These are phyloP conservation scores for Betula pendula DNA, from an alignment of 306 rosid species.

Conservation along the genomic window DNA sequence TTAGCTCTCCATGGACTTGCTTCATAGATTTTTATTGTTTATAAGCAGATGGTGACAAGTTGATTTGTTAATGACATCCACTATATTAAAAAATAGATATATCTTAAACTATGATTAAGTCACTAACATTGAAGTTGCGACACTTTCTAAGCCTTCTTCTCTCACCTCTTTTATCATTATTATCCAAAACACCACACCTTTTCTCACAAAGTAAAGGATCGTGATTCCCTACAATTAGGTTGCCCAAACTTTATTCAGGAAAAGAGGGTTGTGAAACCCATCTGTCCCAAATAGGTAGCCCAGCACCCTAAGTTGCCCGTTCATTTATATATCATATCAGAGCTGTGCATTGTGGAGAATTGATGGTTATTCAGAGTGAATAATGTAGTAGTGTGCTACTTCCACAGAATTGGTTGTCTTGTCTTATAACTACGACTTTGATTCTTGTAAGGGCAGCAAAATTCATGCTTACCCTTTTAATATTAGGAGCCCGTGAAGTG, in stretches of 20 bases:
- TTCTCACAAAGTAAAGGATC: constrained; percentile 7
- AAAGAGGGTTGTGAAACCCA: no score
- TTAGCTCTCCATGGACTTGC: constrained; percentile 36
- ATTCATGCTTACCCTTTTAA: background rate
- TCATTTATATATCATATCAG: no score
- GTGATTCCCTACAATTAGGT: background rate
- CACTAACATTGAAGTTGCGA: constrained; percentile 35
- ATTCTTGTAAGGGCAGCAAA: background rate
- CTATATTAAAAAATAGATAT: constrained; percentile 1
- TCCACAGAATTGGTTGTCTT: background rate
- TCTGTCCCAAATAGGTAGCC: no score
- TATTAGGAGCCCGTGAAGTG: constrained; percentile 37
- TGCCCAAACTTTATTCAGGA: no score
- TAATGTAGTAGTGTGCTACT: no score
- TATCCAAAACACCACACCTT: constrained; percentile 20
- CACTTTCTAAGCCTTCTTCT: constrained; percentile 19
- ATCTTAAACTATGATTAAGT: constrained; percentile 24
- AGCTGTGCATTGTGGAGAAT: no score
- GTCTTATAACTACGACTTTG: background rate
- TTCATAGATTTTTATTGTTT: constrained; percentile 18
- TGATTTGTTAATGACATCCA: constrained; percentile 25
- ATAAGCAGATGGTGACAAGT: constrained; percentile 24
- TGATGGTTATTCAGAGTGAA: no score
- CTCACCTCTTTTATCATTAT: constrained; percentile 22
- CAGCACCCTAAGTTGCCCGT: no score